phyloP scores from a whole-genome alignment of 2,329 filamentous ascomycete species.

The Phialophora tarda region DNA sequence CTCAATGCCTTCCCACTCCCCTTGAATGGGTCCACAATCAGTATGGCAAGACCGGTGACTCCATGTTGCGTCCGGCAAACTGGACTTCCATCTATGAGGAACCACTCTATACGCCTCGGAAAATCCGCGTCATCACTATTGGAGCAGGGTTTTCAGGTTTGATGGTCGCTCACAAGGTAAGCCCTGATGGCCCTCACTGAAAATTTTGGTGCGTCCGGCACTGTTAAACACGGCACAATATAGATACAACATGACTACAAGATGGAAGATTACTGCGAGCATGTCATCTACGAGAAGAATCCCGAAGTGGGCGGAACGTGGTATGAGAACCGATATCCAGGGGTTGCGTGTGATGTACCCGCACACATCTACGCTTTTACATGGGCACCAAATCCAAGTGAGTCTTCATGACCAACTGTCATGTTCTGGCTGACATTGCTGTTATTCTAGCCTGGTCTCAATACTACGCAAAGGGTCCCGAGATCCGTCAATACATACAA shows the following conservation, averaged over 20 bases:
- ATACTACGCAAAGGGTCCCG: constrained; percentile 24
- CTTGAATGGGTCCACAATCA: constrained; percentile 2
- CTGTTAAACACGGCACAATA: background rate
- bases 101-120: constrained; percentile 12
- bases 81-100: background rate
- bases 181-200: background rate
- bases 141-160: constrained; percentile 51
- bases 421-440: constrained; percentile 23
- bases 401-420: constrained; percentile 27
- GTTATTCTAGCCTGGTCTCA: constrained; percentile 21
- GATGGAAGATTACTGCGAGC: constrained; percentile 25
- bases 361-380: constrained; percentile 28
- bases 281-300: constrained; percentile 41
- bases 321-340: constrained; percentile 43
- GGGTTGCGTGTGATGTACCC: constrained; percentile 30
- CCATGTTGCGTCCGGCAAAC: constrained; percentile 2
- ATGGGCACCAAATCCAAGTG: constrained; percentile 25
- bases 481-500: constrained; percentile 30
- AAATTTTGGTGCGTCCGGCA: background rate
- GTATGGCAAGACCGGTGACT: background rate
- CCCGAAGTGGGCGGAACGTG: constrained; percentile 42
- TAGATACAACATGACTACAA: constrained; percentile 46
- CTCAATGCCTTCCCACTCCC: background rate
- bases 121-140: constrained; percentile 36
- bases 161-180: constrained; percentile 44